Conservation (phyloP, 176 grass and related monocot genomes). For the Thalia dealbata region DNA sequence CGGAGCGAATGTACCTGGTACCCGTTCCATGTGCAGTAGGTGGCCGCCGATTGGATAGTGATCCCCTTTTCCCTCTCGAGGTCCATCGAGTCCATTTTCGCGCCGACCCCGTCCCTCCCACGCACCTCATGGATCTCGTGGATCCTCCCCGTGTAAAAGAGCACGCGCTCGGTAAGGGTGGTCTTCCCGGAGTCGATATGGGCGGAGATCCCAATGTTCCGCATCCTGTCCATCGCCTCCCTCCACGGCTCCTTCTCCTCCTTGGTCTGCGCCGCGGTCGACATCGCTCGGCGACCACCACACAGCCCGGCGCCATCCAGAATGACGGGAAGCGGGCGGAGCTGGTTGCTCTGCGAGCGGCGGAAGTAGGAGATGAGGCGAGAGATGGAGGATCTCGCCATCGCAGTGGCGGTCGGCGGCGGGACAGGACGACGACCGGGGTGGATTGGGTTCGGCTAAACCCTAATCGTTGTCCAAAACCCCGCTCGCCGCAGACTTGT, state of each 20-base stretch:
- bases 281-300: constrained; percentile 17
- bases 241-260: constrained; percentile 75
- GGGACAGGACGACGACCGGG: no score
- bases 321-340: constrained; percentile 24
- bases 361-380: constrained; percentile 36
- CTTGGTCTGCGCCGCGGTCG: constrained; percentile 35
- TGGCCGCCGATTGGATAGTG: constrained; percentile 93
- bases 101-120: constrained; percentile 73
- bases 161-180: constrained; percentile 79
- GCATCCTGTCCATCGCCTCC: constrained; percentile 79
- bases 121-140: constrained; percentile 98
- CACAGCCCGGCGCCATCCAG: constrained; percentile 13
- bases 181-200: constrained; percentile 99
- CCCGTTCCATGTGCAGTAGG: constrained; percentile 92
- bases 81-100: constrained; percentile 99
- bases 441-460: background rate
- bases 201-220: constrained; percentile 93
- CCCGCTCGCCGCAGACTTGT: no score
- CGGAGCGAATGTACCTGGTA: constrained; percentile 41
- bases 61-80: constrained; percentile 95
- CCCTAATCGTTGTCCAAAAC: background rate
- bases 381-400: constrained; percentile 28
- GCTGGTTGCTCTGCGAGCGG: background rate
- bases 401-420: constrained; percentile 33
- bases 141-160: constrained; percentile 88